These are phyloP conservation scores for Pseudofabraea citricarpa DNA, from an alignment of 2,329 filamentous ascomycete species.

Conservation along the genomic window DNA sequence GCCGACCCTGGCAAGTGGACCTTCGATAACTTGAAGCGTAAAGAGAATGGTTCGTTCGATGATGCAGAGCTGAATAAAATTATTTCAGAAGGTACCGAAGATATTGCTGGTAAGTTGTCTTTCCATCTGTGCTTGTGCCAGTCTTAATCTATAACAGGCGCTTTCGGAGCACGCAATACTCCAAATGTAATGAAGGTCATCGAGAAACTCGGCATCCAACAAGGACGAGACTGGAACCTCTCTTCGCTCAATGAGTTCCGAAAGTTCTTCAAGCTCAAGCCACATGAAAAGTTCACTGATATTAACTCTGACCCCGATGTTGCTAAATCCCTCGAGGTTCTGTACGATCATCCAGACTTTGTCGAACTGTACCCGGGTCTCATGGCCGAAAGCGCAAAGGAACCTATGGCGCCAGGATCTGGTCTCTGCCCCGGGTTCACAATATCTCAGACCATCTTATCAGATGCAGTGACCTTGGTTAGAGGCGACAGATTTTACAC, in stretches of 20 bases:
- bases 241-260: constrained; percentile 75
- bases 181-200: constrained; percentile 69
- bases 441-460: constrained; percentile 47
- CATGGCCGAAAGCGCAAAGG: constrained; percentile 50
- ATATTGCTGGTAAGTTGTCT: constrained; percentile 46
- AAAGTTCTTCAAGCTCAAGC: constrained; percentile 72
- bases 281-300: constrained; percentile 71
- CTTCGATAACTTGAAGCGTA: constrained; percentile 62
- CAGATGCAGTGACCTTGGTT: constrained; percentile 53
- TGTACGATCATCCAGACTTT: constrained; percentile 57
- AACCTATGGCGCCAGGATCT: constrained; percentile 41
- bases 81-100: constrained; percentile 63
- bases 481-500: constrained; percentile 53
- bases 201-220: constrained; percentile 74
- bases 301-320: constrained; percentile 74
- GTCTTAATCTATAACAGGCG: neutral
- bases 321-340: constrained; percentile 54
- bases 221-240: constrained; percentile 70
- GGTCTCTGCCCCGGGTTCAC: constrained; percentile 47
- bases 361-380: constrained; percentile 66
- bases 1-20: constrained; percentile 62
- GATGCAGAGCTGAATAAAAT: constrained; percentile 76
- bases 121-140: neutral
- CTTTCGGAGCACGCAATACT: constrained; percentile 49
- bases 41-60: constrained; percentile 58